Evolutionary conservation across 2,329 filamentous ascomycete genomes (phyloP).

Genomic region (Amesomyces nigricolor): DNA sequence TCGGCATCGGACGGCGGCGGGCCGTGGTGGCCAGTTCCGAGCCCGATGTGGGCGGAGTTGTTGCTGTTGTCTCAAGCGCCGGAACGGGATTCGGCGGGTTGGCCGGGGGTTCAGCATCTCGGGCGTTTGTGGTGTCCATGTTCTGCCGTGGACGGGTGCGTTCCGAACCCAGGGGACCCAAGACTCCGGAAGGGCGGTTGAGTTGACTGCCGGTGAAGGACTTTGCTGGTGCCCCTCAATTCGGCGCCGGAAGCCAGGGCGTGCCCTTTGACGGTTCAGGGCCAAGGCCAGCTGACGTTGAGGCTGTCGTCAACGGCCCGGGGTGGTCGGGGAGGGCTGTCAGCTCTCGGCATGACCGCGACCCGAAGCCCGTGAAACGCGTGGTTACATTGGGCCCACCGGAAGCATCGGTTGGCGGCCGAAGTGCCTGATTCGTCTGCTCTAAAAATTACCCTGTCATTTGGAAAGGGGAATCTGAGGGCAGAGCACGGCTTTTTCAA

Average conservation of each 20-base stretch:
- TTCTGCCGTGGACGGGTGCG: not conserved
- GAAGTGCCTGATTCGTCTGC: no score
- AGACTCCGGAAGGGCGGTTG: no score
- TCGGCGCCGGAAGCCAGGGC: not conserved
- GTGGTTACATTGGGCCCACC: no score
- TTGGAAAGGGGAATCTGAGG: no score
- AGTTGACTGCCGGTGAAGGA: no score
- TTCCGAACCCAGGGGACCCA: no score
- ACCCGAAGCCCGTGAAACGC: no score
- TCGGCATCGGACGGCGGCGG: slow-evolving; percentile 27
- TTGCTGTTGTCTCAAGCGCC: not conserved
- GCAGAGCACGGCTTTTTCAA: no score
- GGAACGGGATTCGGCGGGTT: not conserved
- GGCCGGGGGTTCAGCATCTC: not conserved
- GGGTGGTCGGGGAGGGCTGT: not conserved
- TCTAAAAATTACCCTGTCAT: no score
- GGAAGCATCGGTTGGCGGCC: no score
- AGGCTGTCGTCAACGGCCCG: slow-evolving; percentile 1
- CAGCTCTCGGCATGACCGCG: not conserved
- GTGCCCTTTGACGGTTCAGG: not conserved
- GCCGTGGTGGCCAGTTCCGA: not conserved
- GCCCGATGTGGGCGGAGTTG: slow-evolving; percentile 3
- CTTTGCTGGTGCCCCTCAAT: no score
- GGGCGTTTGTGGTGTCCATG: not conserved
- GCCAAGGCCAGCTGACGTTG: not conserved